Conservation (phyloP, 164 flowering plant species). For the Nymphaea thermarum region DNA sequence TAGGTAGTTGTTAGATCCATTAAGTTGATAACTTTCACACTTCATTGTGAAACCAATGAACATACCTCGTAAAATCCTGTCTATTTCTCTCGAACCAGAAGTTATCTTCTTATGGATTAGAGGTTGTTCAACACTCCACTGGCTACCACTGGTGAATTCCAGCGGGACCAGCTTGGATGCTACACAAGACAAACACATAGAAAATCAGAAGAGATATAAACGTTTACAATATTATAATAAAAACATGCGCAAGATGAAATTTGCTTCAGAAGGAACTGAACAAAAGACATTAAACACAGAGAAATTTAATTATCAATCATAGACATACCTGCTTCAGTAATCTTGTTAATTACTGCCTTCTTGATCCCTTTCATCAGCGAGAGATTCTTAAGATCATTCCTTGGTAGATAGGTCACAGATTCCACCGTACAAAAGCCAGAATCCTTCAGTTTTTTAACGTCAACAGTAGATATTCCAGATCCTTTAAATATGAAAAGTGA, state of each 20-base stretch:
- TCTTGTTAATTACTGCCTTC: slow-evolving; percentile 91
- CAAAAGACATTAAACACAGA: background rate
- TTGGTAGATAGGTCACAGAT: slow-evolving; percentile 74
- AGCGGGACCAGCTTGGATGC: slow-evolving; percentile 70
- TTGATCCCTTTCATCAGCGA: slow-evolving; percentile 46
- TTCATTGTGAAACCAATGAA: too few species aligned
- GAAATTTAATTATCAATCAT: background rate
- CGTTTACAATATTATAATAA: background rate
- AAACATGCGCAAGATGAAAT: background rate
- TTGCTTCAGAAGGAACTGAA: background rate
- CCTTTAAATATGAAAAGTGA: too few species aligned
- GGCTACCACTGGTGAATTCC: too few species aligned
- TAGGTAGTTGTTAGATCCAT: too few species aligned
- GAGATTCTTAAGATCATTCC: slow-evolving; percentile 89
- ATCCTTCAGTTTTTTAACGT: slow-evolving; percentile 93
- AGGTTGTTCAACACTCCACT: slow-evolving; percentile 69
- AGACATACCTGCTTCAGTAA: slow-evolving; percentile 68
- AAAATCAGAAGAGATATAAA: background rate
- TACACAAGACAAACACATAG: slow-evolving; percentile 13
- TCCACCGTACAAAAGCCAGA: slow-evolving; percentile 75
- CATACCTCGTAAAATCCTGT: slow-evolving; percentile 33
- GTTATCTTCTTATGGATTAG: slow-evolving; percentile 88
- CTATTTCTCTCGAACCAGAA: slow-evolving; percentile 90
- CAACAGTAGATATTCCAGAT: too few species aligned
- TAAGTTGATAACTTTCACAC: too few species aligned